A percentile compares a stretch with the other conserved stretches of the same genome.
phyloP scores from a whole-genome alignment of 345 rosid species.

The Hypericum perforatum region DNA sequence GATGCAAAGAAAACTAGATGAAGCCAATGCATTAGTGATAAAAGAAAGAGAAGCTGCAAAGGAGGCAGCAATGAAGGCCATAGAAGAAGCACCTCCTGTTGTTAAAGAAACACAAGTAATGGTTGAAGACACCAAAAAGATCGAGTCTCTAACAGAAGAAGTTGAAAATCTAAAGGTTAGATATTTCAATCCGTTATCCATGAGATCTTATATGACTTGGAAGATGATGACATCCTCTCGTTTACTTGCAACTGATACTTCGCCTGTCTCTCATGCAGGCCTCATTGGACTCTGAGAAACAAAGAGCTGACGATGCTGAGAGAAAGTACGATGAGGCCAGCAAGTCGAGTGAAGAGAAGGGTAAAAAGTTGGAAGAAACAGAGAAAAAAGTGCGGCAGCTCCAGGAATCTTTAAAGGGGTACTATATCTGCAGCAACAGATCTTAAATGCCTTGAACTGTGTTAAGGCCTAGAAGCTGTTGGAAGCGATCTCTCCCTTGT shows the following conservation, averaged over 20 bases:
- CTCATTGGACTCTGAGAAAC: constrained; percentile 51
- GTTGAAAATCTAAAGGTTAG: constrained; percentile 36
- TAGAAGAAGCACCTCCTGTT: constrained; percentile 44
- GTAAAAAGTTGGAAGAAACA: constrained; percentile 54
- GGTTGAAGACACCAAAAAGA: constrained; percentile 36
- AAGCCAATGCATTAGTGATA: constrained; percentile 24
- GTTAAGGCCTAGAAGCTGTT: neutral
- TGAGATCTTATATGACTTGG: neutral
- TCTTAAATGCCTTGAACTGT: neutral
- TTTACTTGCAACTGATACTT: neutral
- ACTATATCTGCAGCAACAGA: constrained; percentile 2
- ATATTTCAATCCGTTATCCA: neutral
- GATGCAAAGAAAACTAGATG: constrained; percentile 36
- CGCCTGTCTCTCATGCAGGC: constrained; percentile 25
- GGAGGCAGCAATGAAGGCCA: constrained; percentile 34
- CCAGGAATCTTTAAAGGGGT: constrained; percentile 75
- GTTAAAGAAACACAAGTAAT: constrained; percentile 40
- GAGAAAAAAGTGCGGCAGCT: constrained; percentile 64
- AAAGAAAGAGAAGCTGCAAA: constrained; percentile 33
- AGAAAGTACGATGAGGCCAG: constrained; percentile 44
- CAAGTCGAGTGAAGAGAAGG: constrained; percentile 42
- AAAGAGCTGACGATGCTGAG: constrained; percentile 50
- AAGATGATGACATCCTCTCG: neutral
- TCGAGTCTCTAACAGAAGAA: constrained; percentile 33
- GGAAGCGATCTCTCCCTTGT: neutral